These are phyloP conservation scores for Talaromyces ruber DNA, from an alignment of 495 filamentous ascomycete genomes.

Conservation along the genomic window DNA sequence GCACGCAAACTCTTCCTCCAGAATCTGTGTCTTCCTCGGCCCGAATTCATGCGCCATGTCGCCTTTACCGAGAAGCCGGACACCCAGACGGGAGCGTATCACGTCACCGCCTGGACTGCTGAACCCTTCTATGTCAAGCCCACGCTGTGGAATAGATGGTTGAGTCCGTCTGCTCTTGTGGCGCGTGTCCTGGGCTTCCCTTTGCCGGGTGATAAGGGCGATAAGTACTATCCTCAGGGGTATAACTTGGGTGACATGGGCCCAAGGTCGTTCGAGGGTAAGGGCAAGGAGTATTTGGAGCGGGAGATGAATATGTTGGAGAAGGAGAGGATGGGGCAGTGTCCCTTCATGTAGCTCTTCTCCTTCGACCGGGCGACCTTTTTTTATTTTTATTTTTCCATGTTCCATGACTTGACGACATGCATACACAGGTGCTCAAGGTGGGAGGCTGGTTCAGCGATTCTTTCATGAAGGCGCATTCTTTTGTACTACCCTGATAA, in stretches of 20 bases:
- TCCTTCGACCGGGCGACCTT: background rate
- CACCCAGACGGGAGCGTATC: constrained; percentile 34
- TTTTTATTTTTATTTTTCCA: too few relatives aligned
- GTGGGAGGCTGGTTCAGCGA: background rate
- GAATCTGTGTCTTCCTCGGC: constrained; percentile 48
- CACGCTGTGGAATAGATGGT: constrained; percentile 52
- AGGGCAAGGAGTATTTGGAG: constrained; percentile 42
- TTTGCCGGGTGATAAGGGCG: constrained; percentile 50
- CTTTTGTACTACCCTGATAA: background rate
- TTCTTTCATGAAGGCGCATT: background rate
- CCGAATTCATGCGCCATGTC: constrained; percentile 29
- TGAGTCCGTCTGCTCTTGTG: constrained; percentile 41
- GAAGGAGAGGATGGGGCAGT: constrained; percentile 35
- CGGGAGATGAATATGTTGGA: constrained; percentile 27
- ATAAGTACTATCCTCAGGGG: constrained; percentile 49
- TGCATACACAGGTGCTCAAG: background rate
- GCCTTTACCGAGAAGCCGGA: constrained; percentile 35
- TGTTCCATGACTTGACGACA: background rate
- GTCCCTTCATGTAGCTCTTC: constrained; percentile 22
- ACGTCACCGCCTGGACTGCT: constrained; percentile 39
- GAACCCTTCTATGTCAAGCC: constrained; percentile 55
- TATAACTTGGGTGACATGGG: constrained; percentile 52
- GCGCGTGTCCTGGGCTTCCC: constrained; percentile 46
- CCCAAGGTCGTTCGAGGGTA: constrained; percentile 45
- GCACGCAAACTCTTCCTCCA: constrained; percentile 45